Conservation (phyloP, 352 stramenopile genomes). For the Globisporangium splendens region DNA sequence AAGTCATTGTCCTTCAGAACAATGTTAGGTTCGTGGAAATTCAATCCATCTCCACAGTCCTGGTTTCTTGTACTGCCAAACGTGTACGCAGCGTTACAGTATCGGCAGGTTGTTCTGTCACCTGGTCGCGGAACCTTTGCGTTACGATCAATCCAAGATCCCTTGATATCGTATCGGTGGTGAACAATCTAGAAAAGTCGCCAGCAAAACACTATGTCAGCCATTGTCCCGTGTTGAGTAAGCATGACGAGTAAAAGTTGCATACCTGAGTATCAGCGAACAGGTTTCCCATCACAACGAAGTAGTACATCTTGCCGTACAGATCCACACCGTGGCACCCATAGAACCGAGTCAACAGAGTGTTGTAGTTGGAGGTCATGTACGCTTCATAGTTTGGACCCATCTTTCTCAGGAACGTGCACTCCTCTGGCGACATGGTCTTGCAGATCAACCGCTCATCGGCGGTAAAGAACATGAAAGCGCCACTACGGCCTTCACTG, state of each 20-base stretch:
- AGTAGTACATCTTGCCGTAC: conserved; percentile 91
- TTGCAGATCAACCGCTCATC: conserved; percentile 89
- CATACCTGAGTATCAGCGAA: conserved; percentile 79
- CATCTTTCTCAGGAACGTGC: conserved; percentile 84
- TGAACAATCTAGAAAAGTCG: conserved; percentile 44
- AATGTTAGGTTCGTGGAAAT: conserved; percentile 87
- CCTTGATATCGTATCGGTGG: conserved; percentile 91
- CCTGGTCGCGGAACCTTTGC: conserved; percentile 77
- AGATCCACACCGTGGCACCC: conserved; percentile 85
- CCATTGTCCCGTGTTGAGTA: not conserved
- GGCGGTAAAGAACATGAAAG: conserved; percentile 91
- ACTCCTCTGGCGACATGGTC: conserved; percentile 88
- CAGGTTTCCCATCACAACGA: conserved; percentile 92
- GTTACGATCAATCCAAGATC: conserved; percentile 86
- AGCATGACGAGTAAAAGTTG: not conserved
- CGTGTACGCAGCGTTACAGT: conserved; percentile 86
- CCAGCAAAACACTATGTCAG: not conserved
- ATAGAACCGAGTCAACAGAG: conserved; percentile 87
- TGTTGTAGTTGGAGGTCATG: conserved; percentile 79
- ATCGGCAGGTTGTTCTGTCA: conserved; percentile 77
- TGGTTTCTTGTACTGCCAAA: conserved; percentile 83
- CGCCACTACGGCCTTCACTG: conserved; percentile 82
- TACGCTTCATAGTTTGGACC: conserved; percentile 83
- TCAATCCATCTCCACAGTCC: conserved; percentile 81
- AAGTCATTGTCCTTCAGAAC: conserved; percentile 89